Evolutionary conservation across 2,329 filamentous ascomycete genomes (phyloP).

Genomic region (Fusarium xylarioides): DNA sequence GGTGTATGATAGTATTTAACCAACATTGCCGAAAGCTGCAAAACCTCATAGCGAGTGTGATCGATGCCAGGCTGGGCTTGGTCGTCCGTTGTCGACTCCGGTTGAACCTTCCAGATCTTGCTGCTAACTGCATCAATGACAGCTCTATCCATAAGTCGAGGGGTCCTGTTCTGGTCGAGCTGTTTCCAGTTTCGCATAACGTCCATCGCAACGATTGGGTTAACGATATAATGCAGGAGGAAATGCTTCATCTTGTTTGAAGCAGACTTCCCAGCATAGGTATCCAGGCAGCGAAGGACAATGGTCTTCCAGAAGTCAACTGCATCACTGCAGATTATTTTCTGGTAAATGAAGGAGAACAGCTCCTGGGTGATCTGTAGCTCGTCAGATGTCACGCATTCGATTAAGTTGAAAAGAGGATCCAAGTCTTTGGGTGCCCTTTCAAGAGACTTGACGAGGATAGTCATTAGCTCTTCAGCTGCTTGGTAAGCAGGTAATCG

Average conservation of each 20-base stretch:
- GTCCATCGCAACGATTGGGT: slow-evolving; percentile 96
- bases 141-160: slow-evolving; percentile 82
- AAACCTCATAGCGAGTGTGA: slow-evolving; percentile 92
- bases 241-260: slow-evolving; percentile 94
- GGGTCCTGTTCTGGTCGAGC: slow-evolving; percentile 63
- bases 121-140: slow-evolving; percentile 91
- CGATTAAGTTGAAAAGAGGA: slow-evolving; percentile 83
- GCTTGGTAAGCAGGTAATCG: slow-evolving; percentile 89
- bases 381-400: slow-evolving; percentile 83
- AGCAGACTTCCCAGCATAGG: slow-evolving; percentile 81
- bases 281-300: slow-evolving; percentile 85
- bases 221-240: slow-evolving; percentile 89
- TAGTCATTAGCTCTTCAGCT: slow-evolving; percentile 84
- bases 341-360: slow-evolving; percentile 82
- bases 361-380: slow-evolving; percentile 80
- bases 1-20: slow-evolving; percentile 93
- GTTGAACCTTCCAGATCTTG: slow-evolving; percentile 92
- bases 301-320: slow-evolving; percentile 86
- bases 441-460: slow-evolving; percentile 83
- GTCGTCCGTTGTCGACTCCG: slow-evolving; percentile 84
- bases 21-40: slow-evolving; percentile 93
- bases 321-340: slow-evolving; percentile 84
- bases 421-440: slow-evolving; percentile 81
- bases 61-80: slow-evolving; percentile 86
- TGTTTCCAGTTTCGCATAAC: slow-evolving; percentile 83